phyloP scores from a whole-genome alignment of 176 grass and related monocot genomes.

The Ensete ventricosum region DNA sequence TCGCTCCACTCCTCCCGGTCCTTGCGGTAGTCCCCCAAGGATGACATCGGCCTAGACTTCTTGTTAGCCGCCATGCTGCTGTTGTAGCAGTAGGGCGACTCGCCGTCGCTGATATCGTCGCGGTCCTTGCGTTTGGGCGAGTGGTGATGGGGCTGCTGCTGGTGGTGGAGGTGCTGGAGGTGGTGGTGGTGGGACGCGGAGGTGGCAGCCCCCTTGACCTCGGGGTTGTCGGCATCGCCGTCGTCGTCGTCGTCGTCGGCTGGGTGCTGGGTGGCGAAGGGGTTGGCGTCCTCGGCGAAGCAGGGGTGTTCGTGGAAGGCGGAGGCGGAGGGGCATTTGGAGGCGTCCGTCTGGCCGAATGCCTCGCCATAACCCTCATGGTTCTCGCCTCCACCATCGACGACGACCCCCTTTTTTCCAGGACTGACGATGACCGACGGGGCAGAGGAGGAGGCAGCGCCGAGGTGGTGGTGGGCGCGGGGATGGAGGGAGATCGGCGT shows the following conservation, averaged over 20 bases:
- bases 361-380: constrained; percentile 16
- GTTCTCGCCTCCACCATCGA: not conserved
- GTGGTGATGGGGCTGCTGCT: not conserved
- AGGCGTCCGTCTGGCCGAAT: constrained; percentile 8
- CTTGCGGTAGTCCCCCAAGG: constrained; percentile 54
- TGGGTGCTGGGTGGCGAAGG: constrained; percentile 11
- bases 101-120: constrained; percentile 69
- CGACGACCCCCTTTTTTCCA: constrained; percentile 6
- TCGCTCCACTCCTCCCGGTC: constrained; percentile 97
- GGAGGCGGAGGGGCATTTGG: constrained; percentile 8
- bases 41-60: constrained; percentile 24
- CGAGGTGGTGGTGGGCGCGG: not conserved
- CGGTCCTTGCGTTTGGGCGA: constrained; percentile 46
- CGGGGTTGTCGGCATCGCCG: constrained; percentile 4
- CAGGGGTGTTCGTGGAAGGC: constrained; percentile 13
- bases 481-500: constrained; percentile 14
- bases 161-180: constrained; percentile 2
- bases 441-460: not conserved
- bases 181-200: not conserved
- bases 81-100: constrained; percentile 64
- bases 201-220: not conserved
- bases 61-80: constrained; percentile 9
- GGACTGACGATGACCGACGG: not conserved
- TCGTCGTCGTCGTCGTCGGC: constrained; percentile 34
- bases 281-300: constrained; percentile 10